Evolutionary conservation across 139 green algal species (phyloP), one percentile per base, ranked within the genome.

Genomic region (Chlamydomonas applanata): DNA sequence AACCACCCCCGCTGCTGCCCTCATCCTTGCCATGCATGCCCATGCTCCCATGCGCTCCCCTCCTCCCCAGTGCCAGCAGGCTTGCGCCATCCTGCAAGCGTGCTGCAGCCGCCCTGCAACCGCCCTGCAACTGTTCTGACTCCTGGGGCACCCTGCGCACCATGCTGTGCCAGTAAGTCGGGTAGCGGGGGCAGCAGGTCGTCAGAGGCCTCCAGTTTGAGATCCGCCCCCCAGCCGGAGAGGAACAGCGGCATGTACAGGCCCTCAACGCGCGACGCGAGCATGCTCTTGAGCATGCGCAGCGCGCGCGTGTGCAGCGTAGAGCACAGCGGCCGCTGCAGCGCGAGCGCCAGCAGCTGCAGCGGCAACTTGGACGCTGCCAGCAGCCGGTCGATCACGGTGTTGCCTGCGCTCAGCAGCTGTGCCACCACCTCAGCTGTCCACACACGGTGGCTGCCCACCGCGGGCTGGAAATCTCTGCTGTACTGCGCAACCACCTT

Each of bases 371-470:
- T 75, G 54, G 71, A 60, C n/a, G 19, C 36, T 0, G 71, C 56
- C 64, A 85, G 53, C 40, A 77, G 52, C 49, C 66, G 40, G 71
- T 78, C 77, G 17, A 82, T 33, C 5, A 19, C 59, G 4, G n/a
- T 29, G 59, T 66, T 22, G 24, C 59, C 59, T 16, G n/a, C n/a
- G 22, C n/a, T 66, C 11, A 66, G 59, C 59, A 66, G n/a, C 59
- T 40, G 59, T 11, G 59, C 59, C 59, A 66, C 59, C 59, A 77
- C 68, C 54, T 82, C 80, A 25, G 72, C 72, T 0, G 75, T 71
- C 62, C 72, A 79, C 36, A 86, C 75, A 20, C 80, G 75, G 76
- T 86, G 80, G 52, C 53, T 86, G 44, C 80, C 80, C 49, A 86
- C 72, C 2, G 80, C 79, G 4, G 59, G 59, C 59, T 66, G 59